Conservation (phyloP, 768 basidiomycete genomes). For the Antrodiella citrinella region DNA sequence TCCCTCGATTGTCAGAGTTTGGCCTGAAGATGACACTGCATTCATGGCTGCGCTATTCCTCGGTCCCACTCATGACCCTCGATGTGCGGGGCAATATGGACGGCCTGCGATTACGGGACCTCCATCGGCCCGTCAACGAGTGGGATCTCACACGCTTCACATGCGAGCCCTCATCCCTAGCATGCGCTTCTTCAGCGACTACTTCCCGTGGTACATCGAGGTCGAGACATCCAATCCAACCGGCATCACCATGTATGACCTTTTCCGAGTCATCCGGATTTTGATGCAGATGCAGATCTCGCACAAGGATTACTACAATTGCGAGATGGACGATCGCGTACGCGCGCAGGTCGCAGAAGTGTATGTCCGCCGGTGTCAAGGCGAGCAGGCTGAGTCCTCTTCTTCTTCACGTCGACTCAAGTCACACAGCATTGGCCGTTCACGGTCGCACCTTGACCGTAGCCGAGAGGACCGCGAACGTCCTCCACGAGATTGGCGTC, state of each 20-base stretch:
- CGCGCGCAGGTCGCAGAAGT: conserved; percentile 35
- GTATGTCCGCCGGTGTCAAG: conserved; percentile 40
- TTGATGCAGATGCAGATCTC: conserved; percentile 39
- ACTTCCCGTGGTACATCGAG: conserved; percentile 65
- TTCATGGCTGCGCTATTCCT: conserved; percentile 20
- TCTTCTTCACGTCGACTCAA: too few relatives aligned
- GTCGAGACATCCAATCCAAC: conserved; percentile 33
- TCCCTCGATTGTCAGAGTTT: not conserved
- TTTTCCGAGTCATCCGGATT: conserved; percentile 38
- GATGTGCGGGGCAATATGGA: conserved; percentile 42
- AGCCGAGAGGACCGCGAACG: too few relatives aligned
- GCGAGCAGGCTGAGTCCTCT: too few relatives aligned
- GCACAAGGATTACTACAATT: conserved; percentile 50
- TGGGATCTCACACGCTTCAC: conserved; percentile 49
- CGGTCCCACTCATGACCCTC: conserved; percentile 32
- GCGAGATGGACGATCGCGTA: conserved; percentile 39
- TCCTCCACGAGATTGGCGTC: too few relatives aligned
- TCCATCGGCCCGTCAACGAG: conserved; percentile 33
- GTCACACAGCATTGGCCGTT: too few relatives aligned
- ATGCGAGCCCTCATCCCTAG: conserved; percentile 39
- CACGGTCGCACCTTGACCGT: too few relatives aligned
- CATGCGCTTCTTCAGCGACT: conserved; percentile 50
- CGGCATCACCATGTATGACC: conserved; percentile 53
- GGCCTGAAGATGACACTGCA: conserved; percentile 17
- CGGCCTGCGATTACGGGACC: conserved; percentile 35